phyloP scores from a whole-genome alignment of 2,329 filamentous ascomycete genomes.

The Pseudopyrenochaeta lycopersici region DNA sequence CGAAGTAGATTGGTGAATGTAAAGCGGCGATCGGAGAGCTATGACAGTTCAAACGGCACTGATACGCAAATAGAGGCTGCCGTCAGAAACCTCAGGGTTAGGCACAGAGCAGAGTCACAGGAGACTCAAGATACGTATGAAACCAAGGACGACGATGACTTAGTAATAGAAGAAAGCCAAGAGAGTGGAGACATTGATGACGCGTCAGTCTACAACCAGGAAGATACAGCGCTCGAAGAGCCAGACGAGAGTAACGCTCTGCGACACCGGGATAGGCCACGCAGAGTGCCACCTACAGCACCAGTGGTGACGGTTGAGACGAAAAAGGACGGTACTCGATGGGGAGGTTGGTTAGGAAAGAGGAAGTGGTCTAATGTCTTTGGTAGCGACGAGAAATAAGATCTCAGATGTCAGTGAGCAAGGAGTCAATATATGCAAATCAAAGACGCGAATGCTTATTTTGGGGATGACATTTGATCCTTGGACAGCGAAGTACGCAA shows the following conservation, averaged over 20 bases:
- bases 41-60: conserved; percentile 3
- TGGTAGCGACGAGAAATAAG: conserved; percentile 24
- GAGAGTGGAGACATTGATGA: not conserved
- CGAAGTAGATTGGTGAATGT: not conserved
- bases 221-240: not conserved
- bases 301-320: conserved; percentile 7
- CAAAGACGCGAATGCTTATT: too few species aligned
- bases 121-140: conserved; percentile 20
- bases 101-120: not conserved
- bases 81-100: not conserved
- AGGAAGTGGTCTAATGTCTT: conserved; percentile 20
- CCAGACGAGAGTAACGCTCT: not conserved
- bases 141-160: conserved; percentile 8
- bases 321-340: conserved; percentile 13
- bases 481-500: too few species aligned
- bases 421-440: not conserved
- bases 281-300: not conserved
- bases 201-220: not conserved
- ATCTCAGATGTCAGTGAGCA: not conserved
- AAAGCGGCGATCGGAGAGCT: not conserved
- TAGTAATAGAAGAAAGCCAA: conserved; percentile 3
- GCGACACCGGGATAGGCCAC: not conserved
- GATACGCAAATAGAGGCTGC: not conserved
- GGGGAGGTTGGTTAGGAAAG: conserved; percentile 10
- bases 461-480: too few species aligned